Percentiles rank a stretch among this genome's conserved stretches.
phyloP scores from a whole-genome alignment of 495 filamentous ascomycete species.

The Bacidia gigantensis region DNA sequence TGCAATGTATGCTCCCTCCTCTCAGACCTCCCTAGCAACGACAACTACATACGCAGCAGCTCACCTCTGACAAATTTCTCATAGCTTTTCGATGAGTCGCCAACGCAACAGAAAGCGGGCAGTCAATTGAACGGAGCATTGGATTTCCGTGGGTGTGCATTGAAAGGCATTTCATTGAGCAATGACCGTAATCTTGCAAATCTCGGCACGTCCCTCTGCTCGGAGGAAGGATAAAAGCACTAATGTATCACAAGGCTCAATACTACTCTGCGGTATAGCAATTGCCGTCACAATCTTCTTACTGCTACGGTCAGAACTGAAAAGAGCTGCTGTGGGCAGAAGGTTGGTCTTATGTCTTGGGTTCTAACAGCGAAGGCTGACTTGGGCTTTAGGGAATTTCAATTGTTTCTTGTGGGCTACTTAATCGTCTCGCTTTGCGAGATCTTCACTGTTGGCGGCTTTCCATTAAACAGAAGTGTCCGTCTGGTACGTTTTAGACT shows the following conservation, averaged over 20 bases:
- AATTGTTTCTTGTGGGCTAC: conserved; percentile 79
- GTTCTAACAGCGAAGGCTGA: background rate
- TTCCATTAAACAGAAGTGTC: conserved; percentile 55
- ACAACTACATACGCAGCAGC: background rate
- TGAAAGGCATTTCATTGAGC: conserved; percentile 60
- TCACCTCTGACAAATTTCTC: conserved; percentile 8
- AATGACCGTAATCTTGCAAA: conserved; percentile 57
- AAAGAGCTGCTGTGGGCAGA: conserved; percentile 86
- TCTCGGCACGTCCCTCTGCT: conserved; percentile 48
- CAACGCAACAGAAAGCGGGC: conserved; percentile 11
- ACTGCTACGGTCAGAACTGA: conserved; percentile 71
- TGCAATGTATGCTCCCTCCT: conserved; percentile 73
- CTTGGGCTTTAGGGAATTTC: conserved; percentile 65
- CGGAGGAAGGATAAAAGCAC: background rate
- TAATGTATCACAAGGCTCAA: conserved; percentile 53
- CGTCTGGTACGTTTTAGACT: conserved; percentile 40
- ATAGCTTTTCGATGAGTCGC: conserved; percentile 14
- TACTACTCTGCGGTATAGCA: conserved; percentile 64
- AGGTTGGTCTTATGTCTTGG: conserved; percentile 40
- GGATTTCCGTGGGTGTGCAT: conserved; percentile 51
- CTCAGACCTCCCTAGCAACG: no score
- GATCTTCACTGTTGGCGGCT: conserved; percentile 86
- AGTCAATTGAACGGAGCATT: conserved; percentile 30
- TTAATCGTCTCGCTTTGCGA: conserved; percentile 87
- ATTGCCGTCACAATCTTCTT: conserved; percentile 53